Evolutionary conservation across 2,329 filamentous ascomycete genomes (phyloP).

Genomic region (Fusarium staphyleae): DNA sequence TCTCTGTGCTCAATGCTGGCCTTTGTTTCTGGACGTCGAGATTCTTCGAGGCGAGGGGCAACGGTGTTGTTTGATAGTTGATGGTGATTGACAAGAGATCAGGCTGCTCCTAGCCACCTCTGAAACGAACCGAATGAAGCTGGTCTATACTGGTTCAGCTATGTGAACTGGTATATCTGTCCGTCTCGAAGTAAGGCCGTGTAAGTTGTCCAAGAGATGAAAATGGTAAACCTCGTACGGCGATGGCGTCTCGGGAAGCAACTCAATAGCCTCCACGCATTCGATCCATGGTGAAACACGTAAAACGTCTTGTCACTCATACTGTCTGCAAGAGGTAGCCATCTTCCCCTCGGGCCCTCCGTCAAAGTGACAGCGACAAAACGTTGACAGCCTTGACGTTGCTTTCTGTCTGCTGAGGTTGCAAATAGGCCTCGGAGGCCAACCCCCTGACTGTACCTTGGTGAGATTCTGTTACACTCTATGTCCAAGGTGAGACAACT

Average conservation of each 20-base stretch:
- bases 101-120: too few relatives aligned
- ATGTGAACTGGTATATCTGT: too few relatives aligned
- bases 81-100: too few relatives aligned
- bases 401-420: conserved; percentile 2
- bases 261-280: neutral
- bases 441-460: conserved; percentile 12
- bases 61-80: too few relatives aligned
- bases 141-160: too few relatives aligned
- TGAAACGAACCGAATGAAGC: too few relatives aligned
- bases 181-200: too few relatives aligned
- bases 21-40: too few relatives aligned
- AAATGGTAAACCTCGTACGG: too few relatives aligned
- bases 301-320: neutral
- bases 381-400: conserved; percentile 10
- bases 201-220: too few relatives aligned
- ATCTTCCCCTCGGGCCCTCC: neutral
- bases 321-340: conserved; percentile 6
- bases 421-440: conserved; percentile 9
- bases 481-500: conserved; percentile 33
- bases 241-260: conserved; percentile 3
- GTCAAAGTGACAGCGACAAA: conserved; percentile 1
- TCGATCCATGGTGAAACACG: conserved; percentile 26
- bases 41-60: too few relatives aligned
- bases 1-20: too few relatives aligned
- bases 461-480: conserved; percentile 17